A percentile compares a stretch with the other conserved stretches of the same genome.
Evolutionary conservation across 208 protist genomes (phyloP).

Genomic region (Crithidia expoeki): DNA sequence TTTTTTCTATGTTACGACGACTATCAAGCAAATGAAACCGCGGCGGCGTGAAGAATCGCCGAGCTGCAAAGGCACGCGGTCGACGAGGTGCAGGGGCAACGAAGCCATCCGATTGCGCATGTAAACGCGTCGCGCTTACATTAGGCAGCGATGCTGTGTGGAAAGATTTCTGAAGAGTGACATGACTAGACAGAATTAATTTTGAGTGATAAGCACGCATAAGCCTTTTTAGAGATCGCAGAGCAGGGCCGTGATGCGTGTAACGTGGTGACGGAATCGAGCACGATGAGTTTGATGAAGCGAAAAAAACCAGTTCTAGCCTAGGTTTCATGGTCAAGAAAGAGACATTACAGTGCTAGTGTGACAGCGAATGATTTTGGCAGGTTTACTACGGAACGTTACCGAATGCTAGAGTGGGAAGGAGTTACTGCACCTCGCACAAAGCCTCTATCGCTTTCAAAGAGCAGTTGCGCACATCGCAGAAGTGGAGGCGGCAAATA

Average conservation of each 20-base stretch:
- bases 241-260: neutral
- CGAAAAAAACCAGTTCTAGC: constrained; percentile 3
- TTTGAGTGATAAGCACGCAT: too few relatives aligned
- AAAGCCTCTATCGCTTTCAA: too few relatives aligned
- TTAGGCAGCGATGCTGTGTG: neutral
- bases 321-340: neutral
- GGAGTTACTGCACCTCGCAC: neutral
- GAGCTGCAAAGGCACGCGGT: neutral
- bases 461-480: too few relatives aligned
- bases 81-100: neutral
- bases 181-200: neutral
- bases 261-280: neutral
- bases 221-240: too few relatives aligned
- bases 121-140: neutral
- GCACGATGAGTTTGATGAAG: neutral
- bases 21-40: neutral
- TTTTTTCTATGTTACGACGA: neutral
- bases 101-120: neutral
- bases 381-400: too few relatives aligned
- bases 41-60: constrained; percentile 1
- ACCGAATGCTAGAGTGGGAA: neutral
- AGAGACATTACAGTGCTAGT: neutral
- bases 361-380: neutral
- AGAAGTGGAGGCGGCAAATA: neutral
- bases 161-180: neutral